phyloP scores from a whole-genome alignment of 129 eudicot species.

The carrot (Daucus carota) region DNA sequence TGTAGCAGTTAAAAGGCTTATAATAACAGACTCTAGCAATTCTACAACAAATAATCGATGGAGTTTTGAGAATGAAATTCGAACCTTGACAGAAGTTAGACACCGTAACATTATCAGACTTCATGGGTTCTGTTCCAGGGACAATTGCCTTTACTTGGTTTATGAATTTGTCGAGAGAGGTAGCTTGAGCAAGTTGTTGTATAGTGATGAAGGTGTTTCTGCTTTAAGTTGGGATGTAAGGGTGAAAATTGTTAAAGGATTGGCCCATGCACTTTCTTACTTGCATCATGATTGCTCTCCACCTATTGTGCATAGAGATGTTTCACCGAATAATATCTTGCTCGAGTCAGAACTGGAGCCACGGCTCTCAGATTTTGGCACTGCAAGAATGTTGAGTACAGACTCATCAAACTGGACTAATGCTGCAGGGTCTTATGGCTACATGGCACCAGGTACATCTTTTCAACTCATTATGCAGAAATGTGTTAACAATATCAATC shows the following conservation, averaged over 20 bases:
- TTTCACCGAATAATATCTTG: slow-evolving; percentile 54
- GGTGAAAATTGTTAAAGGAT: slow-evolving; percentile 58
- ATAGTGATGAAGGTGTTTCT: slow-evolving; percentile 32
- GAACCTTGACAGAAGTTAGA: slow-evolving; percentile 65
- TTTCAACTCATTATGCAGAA: background rate
- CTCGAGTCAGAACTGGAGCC: slow-evolving; percentile 71
- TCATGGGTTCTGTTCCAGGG: slow-evolving; percentile 56
- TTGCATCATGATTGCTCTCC: slow-evolving; percentile 90
- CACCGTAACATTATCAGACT: slow-evolving; percentile 80
- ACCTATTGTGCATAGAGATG: slow-evolving; percentile 74
- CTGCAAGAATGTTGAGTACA: slow-evolving; percentile 47
- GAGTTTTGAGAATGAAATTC: slow-evolving; percentile 82
- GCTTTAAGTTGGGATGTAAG: slow-evolving; percentile 57
- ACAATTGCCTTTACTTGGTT: slow-evolving; percentile 53
- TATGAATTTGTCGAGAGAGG: slow-evolving; percentile 81
- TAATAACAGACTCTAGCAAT: slow-evolving; percentile 37
- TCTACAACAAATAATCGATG: slow-evolving; percentile 25
- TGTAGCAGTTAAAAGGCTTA: slow-evolving; percentile 66
- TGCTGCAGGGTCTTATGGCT: slow-evolving; percentile 86
- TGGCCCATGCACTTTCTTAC: slow-evolving; percentile 88
- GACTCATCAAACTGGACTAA: slow-evolving; percentile 66
- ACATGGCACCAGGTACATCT: slow-evolving; percentile 90
- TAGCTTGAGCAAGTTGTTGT: slow-evolving; percentile 62
- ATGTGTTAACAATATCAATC: no score
- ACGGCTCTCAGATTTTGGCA: slow-evolving; percentile 74